Evolutionary conservation across 352 stramenopile genomes (phyloP).

Genomic region (Nothophytophthora sp.): DNA sequence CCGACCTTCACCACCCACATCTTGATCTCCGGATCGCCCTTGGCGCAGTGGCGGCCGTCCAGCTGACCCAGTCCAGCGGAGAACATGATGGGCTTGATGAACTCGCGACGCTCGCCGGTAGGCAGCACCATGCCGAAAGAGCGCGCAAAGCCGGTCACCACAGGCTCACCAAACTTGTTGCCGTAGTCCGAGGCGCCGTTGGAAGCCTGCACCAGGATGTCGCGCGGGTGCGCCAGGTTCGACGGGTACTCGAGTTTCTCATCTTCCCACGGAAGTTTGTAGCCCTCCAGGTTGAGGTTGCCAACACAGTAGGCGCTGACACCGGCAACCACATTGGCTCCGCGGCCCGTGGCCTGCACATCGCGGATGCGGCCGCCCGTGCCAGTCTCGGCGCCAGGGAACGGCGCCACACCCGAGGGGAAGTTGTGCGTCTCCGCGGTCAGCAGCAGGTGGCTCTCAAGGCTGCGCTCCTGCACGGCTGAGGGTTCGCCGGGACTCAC

Average conservation of each 20-base stretch:
- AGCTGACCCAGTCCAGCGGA: constrained; percentile 97
- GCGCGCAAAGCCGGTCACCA: constrained; percentile 97
- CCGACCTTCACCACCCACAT: constrained; percentile 99
- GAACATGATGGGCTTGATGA: constrained; percentile 99
- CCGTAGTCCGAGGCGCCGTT: constrained; percentile 99
- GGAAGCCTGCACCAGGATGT: constrained; percentile 97
- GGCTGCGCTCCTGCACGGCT: constrained; percentile 55
- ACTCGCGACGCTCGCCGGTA: constrained; percentile 97
- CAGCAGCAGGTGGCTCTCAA: constrained; percentile 95
- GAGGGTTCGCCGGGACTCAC: constrained; percentile 66
- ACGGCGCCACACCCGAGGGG: constrained; percentile 95
- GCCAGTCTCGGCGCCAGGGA: constrained; percentile 96
- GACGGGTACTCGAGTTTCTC: constrained; percentile 89
- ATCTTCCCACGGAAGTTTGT: constrained; percentile 97
- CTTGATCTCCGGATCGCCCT: constrained; percentile 92
- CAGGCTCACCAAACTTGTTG: constrained; percentile 99
- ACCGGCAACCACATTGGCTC: constrained; percentile 95
- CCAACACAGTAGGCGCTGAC: constrained; percentile 89
- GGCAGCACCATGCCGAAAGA: constrained; percentile 97
- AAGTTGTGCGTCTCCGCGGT: constrained; percentile 99
- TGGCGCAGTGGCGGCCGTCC: constrained; percentile 92
- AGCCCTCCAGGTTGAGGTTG: constrained; percentile 97
- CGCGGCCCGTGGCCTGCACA: constrained; percentile 98
- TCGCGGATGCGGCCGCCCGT: constrained; percentile 98
- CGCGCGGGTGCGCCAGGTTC: constrained; percentile 89